Percentiles rank a stretch among this genome's conserved stretches.
phyloP scores from a whole-genome alignment of 257 asterid genomes.

The Solanum infundibuliforme region DNA sequence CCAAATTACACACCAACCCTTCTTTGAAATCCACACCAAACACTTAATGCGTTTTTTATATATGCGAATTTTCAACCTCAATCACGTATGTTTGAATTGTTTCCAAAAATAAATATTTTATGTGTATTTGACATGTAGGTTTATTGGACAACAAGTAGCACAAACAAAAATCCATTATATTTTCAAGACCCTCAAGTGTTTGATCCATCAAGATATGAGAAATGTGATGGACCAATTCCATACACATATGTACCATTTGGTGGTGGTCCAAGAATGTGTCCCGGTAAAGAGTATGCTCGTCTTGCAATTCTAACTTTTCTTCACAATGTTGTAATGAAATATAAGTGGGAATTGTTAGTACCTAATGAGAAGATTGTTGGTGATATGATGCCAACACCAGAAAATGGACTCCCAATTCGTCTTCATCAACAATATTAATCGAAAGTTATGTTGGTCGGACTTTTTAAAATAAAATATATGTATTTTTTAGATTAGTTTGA shows the following conservation, averaged over 20 bases:
- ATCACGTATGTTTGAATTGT: too few species aligned
- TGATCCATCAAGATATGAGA: slow-evolving; percentile 52
- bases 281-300: slow-evolving; percentile 77
- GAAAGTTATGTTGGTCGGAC: background rate
- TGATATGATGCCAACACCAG: slow-evolving; percentile 77
- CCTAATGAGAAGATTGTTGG: slow-evolving; percentile 62
- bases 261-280: slow-evolving; percentile 73
- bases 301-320: slow-evolving; percentile 42
- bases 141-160: slow-evolving; percentile 59
- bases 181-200: slow-evolving; percentile 48
- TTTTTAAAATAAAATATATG: background rate
- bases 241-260: slow-evolving; percentile 61
- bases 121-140: slow-evolving; percentile 18
- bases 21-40: background rate
- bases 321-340: slow-evolving; percentile 41
- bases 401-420: slow-evolving; percentile 53
- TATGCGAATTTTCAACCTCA: too few species aligned
- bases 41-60: too few species aligned
- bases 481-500: too few species aligned
- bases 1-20: background rate
- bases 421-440: background rate
- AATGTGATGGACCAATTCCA: slow-evolving; percentile 29
- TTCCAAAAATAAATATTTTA: too few species aligned
- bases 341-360: slow-evolving; percentile 46
- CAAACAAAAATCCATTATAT: slow-evolving; percentile 39